phyloP scores from a whole-genome alignment of 148 eudicot genomes.

The Amaranthus hypochondriacus region DNA sequence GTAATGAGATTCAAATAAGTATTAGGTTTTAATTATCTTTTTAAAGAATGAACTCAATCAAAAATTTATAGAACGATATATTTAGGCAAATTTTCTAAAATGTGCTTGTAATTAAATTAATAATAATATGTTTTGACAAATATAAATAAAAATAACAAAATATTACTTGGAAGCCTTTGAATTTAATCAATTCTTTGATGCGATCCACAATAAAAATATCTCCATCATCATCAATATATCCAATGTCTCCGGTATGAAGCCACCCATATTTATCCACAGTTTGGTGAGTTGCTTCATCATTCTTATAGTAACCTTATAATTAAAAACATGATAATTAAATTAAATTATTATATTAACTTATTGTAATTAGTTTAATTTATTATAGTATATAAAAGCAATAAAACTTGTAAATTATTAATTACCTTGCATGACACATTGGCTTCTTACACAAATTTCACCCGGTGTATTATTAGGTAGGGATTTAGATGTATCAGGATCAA shows the following conservation, averaged over 20 bases:
- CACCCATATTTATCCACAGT: slow-evolving; percentile 76
- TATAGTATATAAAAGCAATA: no score
- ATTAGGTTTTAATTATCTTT: no score
- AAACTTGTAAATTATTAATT: neutral
- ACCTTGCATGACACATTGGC: slow-evolving; percentile 97
- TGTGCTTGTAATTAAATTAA: no score
- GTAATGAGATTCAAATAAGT: no score
- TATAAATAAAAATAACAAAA: neutral
- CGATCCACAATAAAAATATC: slow-evolving; percentile 87
- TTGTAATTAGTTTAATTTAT: no score
- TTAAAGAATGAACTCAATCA: no score
- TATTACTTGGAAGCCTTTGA: slow-evolving; percentile 90
- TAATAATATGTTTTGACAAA: no score
- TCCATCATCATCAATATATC: slow-evolving; percentile 92
- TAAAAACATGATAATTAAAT: neutral
- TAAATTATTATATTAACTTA: no score
- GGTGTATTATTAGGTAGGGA: slow-evolving; percentile 73
- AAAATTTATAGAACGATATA: no score
- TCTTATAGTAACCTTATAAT: slow-evolving; percentile 69
- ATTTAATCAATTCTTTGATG: slow-evolving; percentile 85
- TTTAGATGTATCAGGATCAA: slow-evolving; percentile 62
- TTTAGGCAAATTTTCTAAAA: no score
- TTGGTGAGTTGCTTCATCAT: slow-evolving; percentile 62
- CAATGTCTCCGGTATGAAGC: slow-evolving; percentile 96
- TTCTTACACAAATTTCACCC: slow-evolving; percentile 85